Conservation (phyloP, 2,329 filamentous ascomycete species). For the Pleurostoma richardsiae region DNA sequence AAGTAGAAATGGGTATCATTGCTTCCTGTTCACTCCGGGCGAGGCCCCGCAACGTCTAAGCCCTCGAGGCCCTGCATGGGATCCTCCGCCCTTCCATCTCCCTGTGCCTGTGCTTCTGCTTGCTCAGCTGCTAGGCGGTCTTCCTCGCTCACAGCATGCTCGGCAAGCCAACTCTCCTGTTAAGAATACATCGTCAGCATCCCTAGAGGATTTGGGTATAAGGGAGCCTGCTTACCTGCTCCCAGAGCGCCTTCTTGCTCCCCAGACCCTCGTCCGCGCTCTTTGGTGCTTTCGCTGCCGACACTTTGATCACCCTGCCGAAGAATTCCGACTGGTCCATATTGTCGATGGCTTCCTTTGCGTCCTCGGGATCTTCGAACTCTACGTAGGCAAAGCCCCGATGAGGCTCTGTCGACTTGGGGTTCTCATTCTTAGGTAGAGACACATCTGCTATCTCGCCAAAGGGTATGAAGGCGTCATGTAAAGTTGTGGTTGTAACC, state of each 20-base stretch:
- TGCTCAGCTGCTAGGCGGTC: slow-evolving; percentile 59
- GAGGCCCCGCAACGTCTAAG: slow-evolving; percentile 89
- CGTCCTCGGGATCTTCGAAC: slow-evolving; percentile 80
- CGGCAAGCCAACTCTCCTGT: slow-evolving; percentile 89
- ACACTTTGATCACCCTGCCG: slow-evolving; percentile 87
- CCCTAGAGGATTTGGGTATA: background rate
- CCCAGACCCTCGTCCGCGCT: slow-evolving; percentile 81
- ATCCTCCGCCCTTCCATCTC: slow-evolving; percentile 60
- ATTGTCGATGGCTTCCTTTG: slow-evolving; percentile 94
- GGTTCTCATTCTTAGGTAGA: slow-evolving; percentile 80
- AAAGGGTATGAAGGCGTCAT: slow-evolving; percentile 93
- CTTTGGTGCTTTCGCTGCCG: slow-evolving; percentile 87
- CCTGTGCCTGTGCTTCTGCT: slow-evolving; percentile 32
- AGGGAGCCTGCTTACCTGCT: slow-evolving; percentile 63
- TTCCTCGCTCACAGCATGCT: slow-evolving; percentile 80
- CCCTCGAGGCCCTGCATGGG: slow-evolving; percentile 96
- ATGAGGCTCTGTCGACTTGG: slow-evolving; percentile 73
- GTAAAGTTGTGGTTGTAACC: slow-evolving; percentile 70
- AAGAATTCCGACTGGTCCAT: slow-evolving; percentile 98
- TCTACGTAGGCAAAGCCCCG: slow-evolving; percentile 96
- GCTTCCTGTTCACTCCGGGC: slow-evolving; percentile 51
- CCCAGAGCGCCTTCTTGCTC: slow-evolving; percentile 93
- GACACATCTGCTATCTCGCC: slow-evolving; percentile 92
- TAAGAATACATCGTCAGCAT: slow-evolving; percentile 8
- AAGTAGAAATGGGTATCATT: slow-evolving; percentile 8